Evolutionary conservation across 768 basidiomycete species (phyloP), one percentile per base, ranked within the genome.

Genomic region (Tylopilus plumbeoviolaceoides): DNA sequence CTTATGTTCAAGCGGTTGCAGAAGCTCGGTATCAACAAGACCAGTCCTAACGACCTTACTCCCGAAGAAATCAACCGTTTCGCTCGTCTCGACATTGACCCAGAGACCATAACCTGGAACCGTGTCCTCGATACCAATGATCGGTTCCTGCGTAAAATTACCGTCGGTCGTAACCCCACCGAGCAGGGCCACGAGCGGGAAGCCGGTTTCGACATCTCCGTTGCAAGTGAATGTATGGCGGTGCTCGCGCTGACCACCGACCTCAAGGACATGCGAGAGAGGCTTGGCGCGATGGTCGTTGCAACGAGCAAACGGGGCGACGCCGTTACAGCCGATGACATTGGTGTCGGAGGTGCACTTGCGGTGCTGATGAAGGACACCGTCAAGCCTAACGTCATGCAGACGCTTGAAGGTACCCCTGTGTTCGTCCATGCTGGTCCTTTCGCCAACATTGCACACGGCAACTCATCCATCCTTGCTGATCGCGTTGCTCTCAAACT

Each of bases 371-470:
- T 99, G 85, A 98, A 98, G 75, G 95, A 99, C 63, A 91, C 97
- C 15, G 93, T 99, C 75, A 99, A 98, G 75, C 95, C 95, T 21
- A 99, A 98, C 68, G 72, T 99, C 57, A 99, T 99, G 95, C 95
- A 99, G 72, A 94, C 95, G 4, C 77, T 98, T 38, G 89, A 98
- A 84, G 95, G 95, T 41, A 99, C 95, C 1, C 95, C 95, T 36
- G 97, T 99, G 58, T 98, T 99, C 65, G 97, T 99, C 5, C 95
- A 98, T 68, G 95, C 95, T 5, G 95, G 95, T 49, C 97, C 95
- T 25, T 99, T 99, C 69, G 95, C 95, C 59, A 98, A 99, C 78
- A 99, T 99, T 57, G 95, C 95, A 1, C 95, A 98, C 64, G 92
- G 94, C 43, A 99, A 98, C 74, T 98, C 95, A 1, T 98, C 95